A percentile compares a stretch with the other conserved stretches of the same genome.
Evolutionary conservation across 805 yeast genomes (phyloP).

Genomic region (Starmerella sp.): DNA sequence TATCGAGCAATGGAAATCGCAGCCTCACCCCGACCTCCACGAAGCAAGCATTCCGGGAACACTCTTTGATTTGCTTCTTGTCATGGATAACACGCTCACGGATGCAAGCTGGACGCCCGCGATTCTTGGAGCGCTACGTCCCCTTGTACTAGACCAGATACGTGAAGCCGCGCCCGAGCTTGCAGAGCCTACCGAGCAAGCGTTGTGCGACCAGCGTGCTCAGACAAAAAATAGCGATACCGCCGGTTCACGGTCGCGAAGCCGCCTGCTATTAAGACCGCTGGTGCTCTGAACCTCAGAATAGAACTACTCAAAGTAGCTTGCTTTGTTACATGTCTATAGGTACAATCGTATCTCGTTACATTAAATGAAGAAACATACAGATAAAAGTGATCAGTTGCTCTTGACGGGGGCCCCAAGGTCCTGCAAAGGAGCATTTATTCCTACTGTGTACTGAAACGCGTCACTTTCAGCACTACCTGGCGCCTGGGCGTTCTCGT

Average conservation of each 20-base stretch:
- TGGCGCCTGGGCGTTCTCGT: background rate
- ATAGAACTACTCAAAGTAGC: background rate
- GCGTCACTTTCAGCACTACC: background rate
- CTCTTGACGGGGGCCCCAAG: background rate
- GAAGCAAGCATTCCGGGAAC: background rate
- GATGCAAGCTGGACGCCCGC: conserved; percentile 8
- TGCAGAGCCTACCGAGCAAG: background rate
- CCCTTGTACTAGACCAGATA: background rate
- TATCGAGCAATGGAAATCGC: background rate
- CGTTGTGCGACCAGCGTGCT: background rate
- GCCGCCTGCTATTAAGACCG: background rate
- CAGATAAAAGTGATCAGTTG: background rate
- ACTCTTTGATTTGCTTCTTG: conserved; percentile 6
- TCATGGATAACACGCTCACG: conserved; percentile 7
- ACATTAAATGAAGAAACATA: background rate
- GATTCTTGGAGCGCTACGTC: conserved; percentile 7
- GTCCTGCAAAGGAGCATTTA: background rate
- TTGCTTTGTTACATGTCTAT: background rate
- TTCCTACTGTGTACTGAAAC: background rate
- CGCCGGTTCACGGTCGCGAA: background rate
- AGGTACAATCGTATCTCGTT: conserved; percentile 3
- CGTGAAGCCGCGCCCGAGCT: background rate
- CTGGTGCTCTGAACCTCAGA: background rate
- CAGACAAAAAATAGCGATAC: background rate
- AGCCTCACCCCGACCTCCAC: background rate